A percentile compares a stretch with the other conserved stretches of the same genome.
Conservation (phyloP, 768 basidiomycete species). For the Russula vinacea region DNA sequence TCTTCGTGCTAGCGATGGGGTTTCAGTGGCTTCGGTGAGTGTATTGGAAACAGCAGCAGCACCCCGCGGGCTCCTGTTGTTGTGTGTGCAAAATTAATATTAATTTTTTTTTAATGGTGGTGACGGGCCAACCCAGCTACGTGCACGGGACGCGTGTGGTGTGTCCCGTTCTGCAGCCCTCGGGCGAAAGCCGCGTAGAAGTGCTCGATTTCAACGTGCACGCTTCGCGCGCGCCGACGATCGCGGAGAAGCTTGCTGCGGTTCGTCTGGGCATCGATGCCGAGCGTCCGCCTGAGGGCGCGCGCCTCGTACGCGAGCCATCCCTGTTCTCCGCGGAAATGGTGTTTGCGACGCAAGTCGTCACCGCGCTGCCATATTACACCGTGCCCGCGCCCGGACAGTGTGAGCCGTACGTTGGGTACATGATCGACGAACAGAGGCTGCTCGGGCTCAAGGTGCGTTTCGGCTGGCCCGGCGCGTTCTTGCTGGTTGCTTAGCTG, state of each 20-base stretch:
- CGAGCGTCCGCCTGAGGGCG: neutral
- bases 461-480: neutral
- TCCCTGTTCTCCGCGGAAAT: conserved; percentile 12
- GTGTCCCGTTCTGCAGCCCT: conserved; percentile 29
- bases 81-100: no score
- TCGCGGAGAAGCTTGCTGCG: conserved; percentile 9
- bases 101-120: neutral
- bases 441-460: conserved; percentile 40
- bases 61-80: neutral
- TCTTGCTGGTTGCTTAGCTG: neutral
- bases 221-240: conserved; percentile 19
- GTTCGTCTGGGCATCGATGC: conserved; percentile 11
- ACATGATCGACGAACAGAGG: conserved; percentile 43
- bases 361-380: conserved; percentile 36
- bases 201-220: conserved; percentile 38
- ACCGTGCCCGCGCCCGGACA: conserved; percentile 17
- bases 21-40: conserved; percentile 42
- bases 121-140: conserved; percentile 27
- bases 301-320: conserved; percentile 15
- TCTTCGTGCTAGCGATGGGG: conserved; percentile 33
- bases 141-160: conserved; percentile 44
- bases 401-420: conserved; percentile 34
- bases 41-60: no score
- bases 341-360: conserved; percentile 34
- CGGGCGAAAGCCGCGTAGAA: conserved; percentile 21